phyloP scores from a whole-genome alignment of 2,329 filamentous ascomycete genomes.

The Fusarium protoensiforme region DNA sequence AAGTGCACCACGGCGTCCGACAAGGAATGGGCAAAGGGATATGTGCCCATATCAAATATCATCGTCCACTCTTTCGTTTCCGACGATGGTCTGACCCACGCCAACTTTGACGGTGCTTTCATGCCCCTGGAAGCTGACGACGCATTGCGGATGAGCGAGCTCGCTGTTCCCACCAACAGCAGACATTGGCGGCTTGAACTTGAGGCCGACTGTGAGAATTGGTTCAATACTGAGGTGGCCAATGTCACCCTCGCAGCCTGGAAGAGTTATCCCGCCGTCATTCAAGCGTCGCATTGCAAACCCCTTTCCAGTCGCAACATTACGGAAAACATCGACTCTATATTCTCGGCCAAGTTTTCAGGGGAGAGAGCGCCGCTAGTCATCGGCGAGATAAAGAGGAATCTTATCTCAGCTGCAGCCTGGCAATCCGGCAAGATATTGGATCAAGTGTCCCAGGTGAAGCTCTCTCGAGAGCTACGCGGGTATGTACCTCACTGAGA shows the following conservation, averaged over 20 bases:
- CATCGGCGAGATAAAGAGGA: neutral
- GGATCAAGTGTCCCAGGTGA: neutral
- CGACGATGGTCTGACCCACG: neutral
- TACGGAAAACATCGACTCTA: neutral
- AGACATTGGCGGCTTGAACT: neutral
- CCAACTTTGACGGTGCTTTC: neutral
- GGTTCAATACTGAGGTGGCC: neutral
- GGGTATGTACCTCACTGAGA: neutral
- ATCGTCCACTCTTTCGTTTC: neutral
- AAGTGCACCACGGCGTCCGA: neutral
- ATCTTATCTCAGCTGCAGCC: neutral
- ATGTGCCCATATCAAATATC: neutral
- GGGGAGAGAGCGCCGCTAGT: neutral
- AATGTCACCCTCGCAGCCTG: neutral
- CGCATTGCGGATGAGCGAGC: neutral
- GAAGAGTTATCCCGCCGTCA: neutral
- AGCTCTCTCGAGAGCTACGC: neutral
- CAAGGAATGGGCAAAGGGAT: neutral
- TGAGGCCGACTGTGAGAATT: neutral
- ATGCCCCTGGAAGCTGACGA: neutral
- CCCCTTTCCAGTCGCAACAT: neutral
- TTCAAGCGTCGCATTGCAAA: neutral
- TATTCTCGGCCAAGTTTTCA: neutral
- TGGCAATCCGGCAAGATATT: neutral
- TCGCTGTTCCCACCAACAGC: neutral